Conservation (phyloP, 1,284 basidiomycete species). For the Cryptococcus neoformans region DNA sequence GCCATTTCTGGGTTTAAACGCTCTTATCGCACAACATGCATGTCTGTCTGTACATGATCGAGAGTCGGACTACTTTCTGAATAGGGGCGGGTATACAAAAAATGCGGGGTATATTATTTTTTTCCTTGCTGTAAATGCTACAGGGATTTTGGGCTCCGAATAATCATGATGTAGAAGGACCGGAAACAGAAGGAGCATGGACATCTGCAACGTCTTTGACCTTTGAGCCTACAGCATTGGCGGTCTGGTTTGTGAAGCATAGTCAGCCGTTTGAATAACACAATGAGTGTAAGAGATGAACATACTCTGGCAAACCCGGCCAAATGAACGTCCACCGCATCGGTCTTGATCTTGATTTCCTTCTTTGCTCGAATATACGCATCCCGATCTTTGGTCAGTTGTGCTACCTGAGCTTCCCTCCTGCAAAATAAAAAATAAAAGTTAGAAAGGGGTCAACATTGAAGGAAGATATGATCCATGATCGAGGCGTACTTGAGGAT, state of each 20-base stretch:
- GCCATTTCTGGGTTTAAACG: too few relatives aligned
- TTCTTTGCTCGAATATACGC: slow-evolving; percentile 32
- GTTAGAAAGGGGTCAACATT: background rate
- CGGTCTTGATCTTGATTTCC: slow-evolving; percentile 38
- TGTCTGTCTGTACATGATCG: too few relatives aligned
- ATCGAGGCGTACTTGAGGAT: slow-evolving; percentile 24
- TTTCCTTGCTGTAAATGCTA: background rate
- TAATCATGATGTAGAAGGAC: background rate
- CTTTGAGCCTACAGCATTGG: slow-evolving; percentile 21
- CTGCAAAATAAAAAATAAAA: slow-evolving; percentile 6
- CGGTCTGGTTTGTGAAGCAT: slow-evolving; percentile 13
- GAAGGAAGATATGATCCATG: background rate
- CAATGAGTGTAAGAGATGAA: background rate
- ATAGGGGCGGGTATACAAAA: background rate
- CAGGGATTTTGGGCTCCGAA: too few relatives aligned
- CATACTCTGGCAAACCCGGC: slow-evolving; percentile 35
- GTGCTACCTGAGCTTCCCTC: slow-evolving; percentile 26
- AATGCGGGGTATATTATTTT: background rate
- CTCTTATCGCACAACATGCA: too few relatives aligned
- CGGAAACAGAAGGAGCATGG: background rate
- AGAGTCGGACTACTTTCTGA: too few relatives aligned
- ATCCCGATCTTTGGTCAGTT: slow-evolving; percentile 37
- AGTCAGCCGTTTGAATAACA: background rate
- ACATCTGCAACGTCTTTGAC: slow-evolving; percentile 20
- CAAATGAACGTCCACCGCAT: slow-evolving; percentile 34